Percentiles rank a stretch among this genome's conserved stretches.
These are phyloP conservation scores for Metschnikowia borealis DNA, from an alignment of 805 yeast species.

Conservation along the genomic window DNA sequence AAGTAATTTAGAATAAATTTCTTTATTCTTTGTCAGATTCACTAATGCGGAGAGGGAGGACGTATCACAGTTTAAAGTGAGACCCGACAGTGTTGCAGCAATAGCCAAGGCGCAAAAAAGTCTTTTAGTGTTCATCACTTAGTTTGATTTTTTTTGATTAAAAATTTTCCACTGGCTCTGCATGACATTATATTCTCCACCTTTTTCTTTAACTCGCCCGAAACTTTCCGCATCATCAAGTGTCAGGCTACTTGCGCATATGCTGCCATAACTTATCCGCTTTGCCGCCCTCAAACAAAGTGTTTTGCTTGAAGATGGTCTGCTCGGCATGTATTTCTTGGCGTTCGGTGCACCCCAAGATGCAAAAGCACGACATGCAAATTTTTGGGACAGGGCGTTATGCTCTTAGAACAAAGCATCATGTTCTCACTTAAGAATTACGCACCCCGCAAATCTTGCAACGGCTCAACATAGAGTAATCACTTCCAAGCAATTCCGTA, in stretches of 20 bases:
- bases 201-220: neutral
- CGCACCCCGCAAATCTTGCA: conserved; percentile 1
- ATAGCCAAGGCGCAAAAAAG: neutral
- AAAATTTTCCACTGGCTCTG: neutral
- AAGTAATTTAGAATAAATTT: conserved; percentile 7
- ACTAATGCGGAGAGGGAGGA: conserved; percentile 3
- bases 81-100: neutral
- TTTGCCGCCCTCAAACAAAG: neutral
- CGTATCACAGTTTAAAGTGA: neutral
- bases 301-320: neutral
- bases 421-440: neutral
- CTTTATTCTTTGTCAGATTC: conserved; percentile 7
- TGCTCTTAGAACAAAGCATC: neutral
- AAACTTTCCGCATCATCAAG: neutral
- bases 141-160: neutral
- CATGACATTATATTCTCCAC: neutral
- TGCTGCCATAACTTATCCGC: neutral
- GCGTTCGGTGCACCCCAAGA: neutral
- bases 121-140: neutral
- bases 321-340: neutral
- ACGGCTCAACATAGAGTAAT: neutral
- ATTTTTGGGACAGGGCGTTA: neutral
- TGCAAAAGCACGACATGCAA: neutral
- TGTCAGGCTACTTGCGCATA: neutral
- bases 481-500: neutral